Evolutionary conservation across 1,284 basidiomycete species (phyloP), one percentile per base, ranked within the genome.

Genomic region (Thelephora terrestris): DNA sequence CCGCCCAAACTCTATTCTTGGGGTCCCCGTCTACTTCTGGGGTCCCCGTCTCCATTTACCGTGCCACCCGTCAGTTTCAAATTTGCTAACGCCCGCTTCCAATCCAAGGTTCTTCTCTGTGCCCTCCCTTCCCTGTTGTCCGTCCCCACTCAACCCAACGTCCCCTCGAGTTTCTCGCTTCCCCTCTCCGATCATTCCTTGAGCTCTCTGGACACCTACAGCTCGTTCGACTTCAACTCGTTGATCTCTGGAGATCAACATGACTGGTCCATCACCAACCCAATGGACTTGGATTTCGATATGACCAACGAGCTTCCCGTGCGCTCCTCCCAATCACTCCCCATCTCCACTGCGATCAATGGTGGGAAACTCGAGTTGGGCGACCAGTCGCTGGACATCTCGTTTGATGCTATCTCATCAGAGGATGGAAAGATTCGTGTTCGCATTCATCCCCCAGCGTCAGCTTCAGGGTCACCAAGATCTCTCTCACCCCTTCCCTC

Each of bases 41-140:
- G 39, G 39, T 25, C 39, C 39, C 5, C 21, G 21, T 20, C 25
- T 40, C 25, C 39, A 16, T 42, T 32, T 32, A 23, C 50, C 56
- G 18, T 58, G 55, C 47, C 27, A 42, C 46, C 21, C 39, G 27
- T 20, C 25, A 47, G 39, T 29, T 42, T 45, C 34, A 29, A 50
- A 20, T 38, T 45, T 50, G 40, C 50, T 55, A 40, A 49, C 47
- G 50, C 45, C 57, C 45, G 51, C 48, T 52, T 52, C 47, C 37
- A 44, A 49, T 52, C 44, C 29, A 67, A 85, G 76, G 81, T 82
- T 50, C 71, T 85, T 42, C 70, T 85, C 45, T 85, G 81, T 55
- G 81, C 82, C 4, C 71, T 88, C 36, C 85, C 85, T 14, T 76
- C 79, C n/a, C 72, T 87, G 46, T 72, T 87, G 45, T 80, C 82